Base-by-base conservation (phyloP, 148 eudicot genomes). In the Amaranthus palmeri region DNA sequence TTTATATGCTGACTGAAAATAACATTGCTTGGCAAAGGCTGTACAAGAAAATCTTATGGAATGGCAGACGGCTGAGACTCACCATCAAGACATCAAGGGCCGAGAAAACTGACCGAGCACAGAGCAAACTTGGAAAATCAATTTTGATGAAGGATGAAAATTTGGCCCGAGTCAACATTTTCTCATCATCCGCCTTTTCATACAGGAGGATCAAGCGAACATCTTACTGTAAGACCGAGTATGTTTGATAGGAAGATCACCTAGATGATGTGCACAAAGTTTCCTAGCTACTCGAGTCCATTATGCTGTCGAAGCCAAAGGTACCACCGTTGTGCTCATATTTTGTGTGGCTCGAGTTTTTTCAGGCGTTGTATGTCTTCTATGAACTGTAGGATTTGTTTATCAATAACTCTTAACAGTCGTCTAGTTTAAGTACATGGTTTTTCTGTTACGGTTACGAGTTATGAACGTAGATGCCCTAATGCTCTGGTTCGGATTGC, bases 21-120 rank as follows among this genome's bases (percentile, higher is more conserved):
- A 36, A 50, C 10, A 8, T 78, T 49, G 56, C 54, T 59, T 72
- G 54, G 25, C 55, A 67, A 68, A 88, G 93, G 93, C 90, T 68
- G 83, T 92, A 69, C 96, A 92, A 81, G 93, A 88, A 69, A 92
- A 89, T 68, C 58, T 82, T 73, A 83, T 66, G 68, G 86, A 79
- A 68, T 84, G 82, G 67, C 87, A 73, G 77, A 72, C 47, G 17
- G 65, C 80, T 17, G 80, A 79, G 56, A 50, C 36, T 68, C 80
- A 54, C 46, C 70, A 80, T 61, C 81, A 70, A 51, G 80, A 83
- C 43, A 44, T 74, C 41, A 76, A 72, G 68, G 77, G 45, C 68
- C 80, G 52, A 11, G 60, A 53, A 52, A 73, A 46, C 1, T 82
- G 65, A 76, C 61, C 8, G 50, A 7, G 56, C 11, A 48, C 8